Evolutionary conservation across 1,139 yeast genomes (phyloP).

Genomic region (Debaryomyces udenii): DNA sequence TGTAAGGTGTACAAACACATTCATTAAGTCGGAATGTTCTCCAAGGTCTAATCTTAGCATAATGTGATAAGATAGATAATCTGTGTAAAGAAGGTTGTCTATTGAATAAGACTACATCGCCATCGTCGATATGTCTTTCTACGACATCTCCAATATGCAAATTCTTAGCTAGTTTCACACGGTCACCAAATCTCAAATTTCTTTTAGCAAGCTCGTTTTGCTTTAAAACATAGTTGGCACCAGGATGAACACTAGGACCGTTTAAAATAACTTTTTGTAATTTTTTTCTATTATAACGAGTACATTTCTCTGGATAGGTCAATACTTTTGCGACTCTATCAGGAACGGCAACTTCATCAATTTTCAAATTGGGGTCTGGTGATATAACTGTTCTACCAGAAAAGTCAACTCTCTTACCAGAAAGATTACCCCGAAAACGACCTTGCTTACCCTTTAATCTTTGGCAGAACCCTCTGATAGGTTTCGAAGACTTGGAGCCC

Average conservation of each 20-base stretch:
- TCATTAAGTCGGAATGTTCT: conserved; percentile 95
- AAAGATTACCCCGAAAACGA: conserved; percentile 94
- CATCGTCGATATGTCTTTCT: conserved; percentile 97
- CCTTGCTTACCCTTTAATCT: conserved; percentile 98
- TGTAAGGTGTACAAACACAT: conserved; percentile 99
- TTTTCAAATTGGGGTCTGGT: conserved; percentile 93
- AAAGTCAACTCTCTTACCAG: conserved; percentile 98
- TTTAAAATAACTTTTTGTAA: conserved; percentile 71
- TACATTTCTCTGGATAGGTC: conserved; percentile 94
- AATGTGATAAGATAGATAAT: conserved; percentile 90
- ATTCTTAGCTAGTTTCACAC: conserved; percentile 73
- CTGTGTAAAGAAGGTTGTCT: conserved; percentile 98
- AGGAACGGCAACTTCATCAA: conserved; percentile 98
- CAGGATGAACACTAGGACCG: conserved; percentile 92
- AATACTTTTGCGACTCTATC: conserved; percentile 93
- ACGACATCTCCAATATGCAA: conserved; percentile 88
- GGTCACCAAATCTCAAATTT: conserved; percentile 86
- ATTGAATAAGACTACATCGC: conserved; percentile 92
- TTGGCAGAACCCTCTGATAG: conserved; percentile 96
- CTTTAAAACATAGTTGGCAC: conserved; percentile 89
- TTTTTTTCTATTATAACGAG: conserved; percentile 81
- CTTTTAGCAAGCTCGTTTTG: conserved; percentile 85
- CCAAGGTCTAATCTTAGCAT: conserved; percentile 97
- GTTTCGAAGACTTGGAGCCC: conserved; percentile 62
- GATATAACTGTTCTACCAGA: conserved; percentile 98